These are phyloP conservation scores for Aspergillus egyptiacus DNA, from an alignment of 495 filamentous ascomycete species.

Conservation along the genomic window DNA sequence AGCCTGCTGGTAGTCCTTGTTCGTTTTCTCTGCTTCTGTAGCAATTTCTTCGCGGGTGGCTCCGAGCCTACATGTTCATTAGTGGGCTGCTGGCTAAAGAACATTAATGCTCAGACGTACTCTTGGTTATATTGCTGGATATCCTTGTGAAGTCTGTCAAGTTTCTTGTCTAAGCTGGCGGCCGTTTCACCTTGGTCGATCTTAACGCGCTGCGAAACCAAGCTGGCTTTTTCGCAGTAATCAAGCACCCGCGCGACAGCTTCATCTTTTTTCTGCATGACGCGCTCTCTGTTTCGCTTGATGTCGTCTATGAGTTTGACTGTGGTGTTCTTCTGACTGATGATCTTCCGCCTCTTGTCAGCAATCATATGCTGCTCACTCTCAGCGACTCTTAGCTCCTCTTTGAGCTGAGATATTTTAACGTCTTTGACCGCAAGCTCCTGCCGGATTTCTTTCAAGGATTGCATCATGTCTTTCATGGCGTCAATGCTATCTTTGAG, in stretches of 20 bases:
- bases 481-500: slow-evolving; percentile 49
- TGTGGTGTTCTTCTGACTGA: slow-evolving; percentile 63
- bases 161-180: slow-evolving; percentile 56
- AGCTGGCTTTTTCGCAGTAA: slow-evolving; percentile 52
- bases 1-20: slow-evolving; percentile 39
- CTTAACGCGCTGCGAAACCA: slow-evolving; percentile 54
- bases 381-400: slow-evolving; percentile 50
- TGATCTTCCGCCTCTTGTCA: slow-evolving; percentile 45
- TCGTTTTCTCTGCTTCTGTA: slow-evolving; percentile 40
- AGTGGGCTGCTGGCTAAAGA: neutral
- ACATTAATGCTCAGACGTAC: slow-evolving; percentile 34
- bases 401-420: slow-evolving; percentile 34
- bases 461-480: slow-evolving; percentile 44
- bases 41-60: slow-evolving; percentile 62
- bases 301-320: slow-evolving; percentile 45
- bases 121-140: slow-evolving; percentile 43
- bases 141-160: slow-evolving; percentile 52
- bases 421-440: slow-evolving; percentile 36
- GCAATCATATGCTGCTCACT: slow-evolving; percentile 46
- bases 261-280: slow-evolving; percentile 43
- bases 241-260: slow-evolving; percentile 42
- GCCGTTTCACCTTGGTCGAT: slow-evolving; percentile 64
- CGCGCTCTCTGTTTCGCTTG: slow-evolving; percentile 39
- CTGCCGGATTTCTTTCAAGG: slow-evolving; percentile 35
- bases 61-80: slow-evolving; percentile 46